phyloP scores from a whole-genome alignment of 805 yeast species.

The Candida tibetensis region DNA sequence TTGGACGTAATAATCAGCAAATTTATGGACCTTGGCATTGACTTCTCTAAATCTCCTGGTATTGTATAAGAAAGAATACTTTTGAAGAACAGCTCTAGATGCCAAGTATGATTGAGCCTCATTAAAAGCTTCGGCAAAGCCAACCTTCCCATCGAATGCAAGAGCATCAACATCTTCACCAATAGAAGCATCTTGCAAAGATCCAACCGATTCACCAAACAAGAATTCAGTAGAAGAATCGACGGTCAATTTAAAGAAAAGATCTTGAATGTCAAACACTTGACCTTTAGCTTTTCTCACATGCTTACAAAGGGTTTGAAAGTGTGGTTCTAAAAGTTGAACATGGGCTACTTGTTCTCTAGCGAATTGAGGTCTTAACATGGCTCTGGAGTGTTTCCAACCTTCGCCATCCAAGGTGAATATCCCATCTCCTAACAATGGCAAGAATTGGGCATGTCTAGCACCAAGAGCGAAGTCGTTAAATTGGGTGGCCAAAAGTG shows the following conservation, averaged over 20 bases:
- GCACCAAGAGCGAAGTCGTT: slow-evolving; percentile 39
- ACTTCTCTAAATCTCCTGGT: slow-evolving; percentile 15
- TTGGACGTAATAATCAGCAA: slow-evolving; percentile 40
- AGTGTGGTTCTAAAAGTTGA: slow-evolving; percentile 37
- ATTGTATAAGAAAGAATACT: slow-evolving; percentile 16
- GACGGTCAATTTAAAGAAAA: slow-evolving; percentile 38
- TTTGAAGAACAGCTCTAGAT: slow-evolving; percentile 19
- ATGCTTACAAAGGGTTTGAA: slow-evolving; percentile 34
- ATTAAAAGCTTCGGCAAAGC: slow-evolving; percentile 36
- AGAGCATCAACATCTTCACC: slow-evolving; percentile 11
- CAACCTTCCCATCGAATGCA: slow-evolving; percentile 30
- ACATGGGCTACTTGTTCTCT: slow-evolving; percentile 44
- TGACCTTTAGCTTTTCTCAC: slow-evolving; percentile 24
- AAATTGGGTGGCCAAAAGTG: slow-evolving; percentile 42
- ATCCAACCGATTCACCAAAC: slow-evolving; percentile 38
- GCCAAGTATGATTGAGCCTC: slow-evolving; percentile 30
- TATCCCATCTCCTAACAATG: slow-evolving; percentile 43
- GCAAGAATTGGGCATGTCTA: slow-evolving; percentile 36
- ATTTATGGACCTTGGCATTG: slow-evolving; percentile 24
- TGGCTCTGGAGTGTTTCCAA: slow-evolving; percentile 42
- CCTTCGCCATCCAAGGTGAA: slow-evolving; percentile 43
- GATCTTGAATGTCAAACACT: slow-evolving; percentile 36
- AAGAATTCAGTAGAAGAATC: slow-evolving; percentile 43
- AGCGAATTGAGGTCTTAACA: slow-evolving; percentile 45
- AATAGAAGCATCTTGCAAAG: slow-evolving; percentile 19